Evolutionary conservation across 2,329 filamentous ascomycete species (phyloP), one percentile per base, ranked within the genome.

Genomic region (Trichophaea hybrida): DNA sequence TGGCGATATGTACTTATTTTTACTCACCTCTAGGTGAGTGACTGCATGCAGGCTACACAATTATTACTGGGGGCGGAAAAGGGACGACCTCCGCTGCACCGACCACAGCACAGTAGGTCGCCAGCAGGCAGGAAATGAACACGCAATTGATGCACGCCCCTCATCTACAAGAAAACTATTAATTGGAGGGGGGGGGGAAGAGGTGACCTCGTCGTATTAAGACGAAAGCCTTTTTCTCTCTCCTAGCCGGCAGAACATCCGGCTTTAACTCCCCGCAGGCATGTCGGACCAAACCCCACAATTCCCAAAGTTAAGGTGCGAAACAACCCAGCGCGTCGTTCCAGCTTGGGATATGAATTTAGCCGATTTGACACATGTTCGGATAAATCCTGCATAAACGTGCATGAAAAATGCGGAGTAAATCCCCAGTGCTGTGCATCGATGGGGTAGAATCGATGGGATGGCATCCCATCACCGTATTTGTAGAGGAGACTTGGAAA

Each of bases 271-370:
- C 40, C 40, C n/a, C 24, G 13, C 40, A 46, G 13, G 24, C n/a
- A 46, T 46, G n/a, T 7, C 40, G 24, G 40, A 13, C 7, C n/a
- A 46, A 13, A 46, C 40, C 40, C 40, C 40, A 46, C 40, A 46
- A 17, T 17, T 4, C n/a, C 10, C 40, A 13, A 46, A 46, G 4
- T 4, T 17, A 1, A 46, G 40, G 32, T 70, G 65, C 34, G 67
- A 69, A 33, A 67, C 62, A 58, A 66, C 60, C 58, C 66, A 68
- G n/a, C 13, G n/a, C 33, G 32, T 52, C 49, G 10, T 13, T n/a
- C 49, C 49, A 31, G n/a, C 40, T 46, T 13, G 40, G 24, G n/a
- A 17, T 46, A 17, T 46, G n/a, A 46, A 46, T 46, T 46, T 46
- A 46, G 40, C 40, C 40, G 40, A 46, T 17, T 17, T 46, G 40